Evolutionary conservation across 2,329 filamentous ascomycete species (phyloP), one percentile per base, ranked within the genome.

Genomic region (Ophiostoma australiae): DNA sequence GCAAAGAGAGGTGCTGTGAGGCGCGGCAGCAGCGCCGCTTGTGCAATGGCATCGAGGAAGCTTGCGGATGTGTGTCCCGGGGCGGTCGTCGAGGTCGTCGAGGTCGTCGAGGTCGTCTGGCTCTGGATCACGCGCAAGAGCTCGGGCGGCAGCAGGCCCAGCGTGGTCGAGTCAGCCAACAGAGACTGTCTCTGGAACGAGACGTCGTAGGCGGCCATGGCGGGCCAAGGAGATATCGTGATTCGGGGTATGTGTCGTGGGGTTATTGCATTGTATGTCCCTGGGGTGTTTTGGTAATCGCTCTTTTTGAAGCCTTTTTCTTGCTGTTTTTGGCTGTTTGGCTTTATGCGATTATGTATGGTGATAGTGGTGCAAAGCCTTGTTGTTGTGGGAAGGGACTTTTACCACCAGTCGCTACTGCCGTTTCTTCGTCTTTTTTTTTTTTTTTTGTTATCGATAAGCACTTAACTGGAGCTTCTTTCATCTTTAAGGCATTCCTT

Each of bases 1-100:
- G 86, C 83, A 77, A 95, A 93, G 77, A 97, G 82, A 71, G 83
- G 83, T 77, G 92, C 88, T 76, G 92, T 94, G 79, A 88, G 85
- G 80, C 84, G 82, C 75, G 91, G 74, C 84, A 88, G 84, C 77
- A 97, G 86, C 72, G 92, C 88, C 72, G 89, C 86, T 76, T 85
- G 82, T 75, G 91, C 86, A 76, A 96, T 83, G 75, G 87, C 86
- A 78, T 92, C 87, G 58, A 96, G 86, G 79, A 93, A 89, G 77
- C 86, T 85, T 2, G 70, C 33, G 3, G 66, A 8, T 11, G 70
- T 13, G 35, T 63, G 70, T n/a, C 33, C 15, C 69, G 52, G 41
- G 33, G 31, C n/a, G 27, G 66, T 35, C n/a, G 41, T 67, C 44
- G 67, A 13, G 10, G 67, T 35, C 41, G 27, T 35, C 27, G 31